Evolutionary conservation across 148 eudicot genomes (phyloP).

Genomic region (Heliosperma pusillum): DNA sequence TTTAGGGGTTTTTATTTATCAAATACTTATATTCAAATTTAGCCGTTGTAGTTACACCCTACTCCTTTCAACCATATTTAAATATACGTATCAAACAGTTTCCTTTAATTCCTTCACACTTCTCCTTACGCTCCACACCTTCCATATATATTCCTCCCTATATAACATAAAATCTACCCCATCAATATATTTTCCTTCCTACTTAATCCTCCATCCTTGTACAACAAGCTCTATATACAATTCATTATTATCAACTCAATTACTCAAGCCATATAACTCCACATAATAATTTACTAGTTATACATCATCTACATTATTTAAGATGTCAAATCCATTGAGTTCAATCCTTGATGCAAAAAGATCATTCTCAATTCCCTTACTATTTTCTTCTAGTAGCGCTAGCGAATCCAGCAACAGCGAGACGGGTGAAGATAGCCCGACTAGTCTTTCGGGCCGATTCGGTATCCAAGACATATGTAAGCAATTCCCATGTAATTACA

Average conservation of each 20-base stretch:
- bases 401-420: constrained; percentile 20
- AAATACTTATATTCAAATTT: constrained; percentile 18
- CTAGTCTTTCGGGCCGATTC: constrained; percentile 11
- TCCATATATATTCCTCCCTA: neutral
- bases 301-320: neutral
- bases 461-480: neutral
- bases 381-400: constrained; percentile 2
- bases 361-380: constrained; percentile 25
- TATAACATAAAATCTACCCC: neutral
- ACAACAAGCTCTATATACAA: neutral
- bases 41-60: constrained; percentile 28
- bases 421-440: constrained; percentile 4
- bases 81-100: neutral
- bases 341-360: constrained; percentile 26
- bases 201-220: neutral
- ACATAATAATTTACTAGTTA: no score
- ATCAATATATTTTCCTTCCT: neutral
- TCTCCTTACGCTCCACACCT: constrained; percentile 8
- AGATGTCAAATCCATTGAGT: constrained; percentile 13
- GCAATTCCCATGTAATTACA: neutral
- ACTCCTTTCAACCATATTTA: neutral
- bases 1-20: neutral
- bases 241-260: neutral
- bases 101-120: constrained; percentile 18
- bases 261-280: neutral